Evolutionary conservation across 1,139 yeast species (phyloP), one percentile per base, ranked within the genome.

Genomic region (Ogataea hybrid): DNA sequence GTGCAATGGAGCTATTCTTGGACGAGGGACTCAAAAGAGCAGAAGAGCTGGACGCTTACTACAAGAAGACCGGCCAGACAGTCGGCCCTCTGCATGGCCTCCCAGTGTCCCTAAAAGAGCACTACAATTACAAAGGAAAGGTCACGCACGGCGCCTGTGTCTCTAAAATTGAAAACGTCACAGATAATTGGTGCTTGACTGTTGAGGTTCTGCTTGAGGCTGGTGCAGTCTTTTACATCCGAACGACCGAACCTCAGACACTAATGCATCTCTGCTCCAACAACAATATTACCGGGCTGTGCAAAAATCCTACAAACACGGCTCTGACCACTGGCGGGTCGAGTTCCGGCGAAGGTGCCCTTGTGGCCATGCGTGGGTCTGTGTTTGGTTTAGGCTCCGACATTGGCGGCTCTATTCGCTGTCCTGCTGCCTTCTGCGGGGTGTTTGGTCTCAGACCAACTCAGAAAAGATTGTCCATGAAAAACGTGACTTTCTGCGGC

Each of bases 311-410:
- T 0, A 56, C 58, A 51, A 76, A 77, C 49, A 64, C 76, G 3
- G 56, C 67, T 4, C 57, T 75, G 46, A 69, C 79, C 6, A 69
- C 79, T 7, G 83, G 83, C 46, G 90, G 90, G 3, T 79, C 86
- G 1, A 77, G 85, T 4, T 76, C 83, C 15, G 90, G 90, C 48
- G 89, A 82, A 61, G 87, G 88, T 46, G 75, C 88, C 0, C 58
- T 81, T 45, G 75, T 75, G 52, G 73, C 73, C 7, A 42, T 45
- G 81, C 17, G 80, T 28, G 86, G 81, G 6, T 73, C 84, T 27
- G 68, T 74, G 2, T 49, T 81, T 34, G 88, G 88, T 17, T 67
- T 82, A 41, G 88, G 88, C 3, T 71, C 83, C 23, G 89, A 82
- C 58, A 81, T 82, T 53, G 89, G 88, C 42, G 70, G 70, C 5